Evolutionary conservation across 225 moss, liverwort and hornwort genomes (phyloP).

Genomic region (Anthoceros angustus): DNA sequence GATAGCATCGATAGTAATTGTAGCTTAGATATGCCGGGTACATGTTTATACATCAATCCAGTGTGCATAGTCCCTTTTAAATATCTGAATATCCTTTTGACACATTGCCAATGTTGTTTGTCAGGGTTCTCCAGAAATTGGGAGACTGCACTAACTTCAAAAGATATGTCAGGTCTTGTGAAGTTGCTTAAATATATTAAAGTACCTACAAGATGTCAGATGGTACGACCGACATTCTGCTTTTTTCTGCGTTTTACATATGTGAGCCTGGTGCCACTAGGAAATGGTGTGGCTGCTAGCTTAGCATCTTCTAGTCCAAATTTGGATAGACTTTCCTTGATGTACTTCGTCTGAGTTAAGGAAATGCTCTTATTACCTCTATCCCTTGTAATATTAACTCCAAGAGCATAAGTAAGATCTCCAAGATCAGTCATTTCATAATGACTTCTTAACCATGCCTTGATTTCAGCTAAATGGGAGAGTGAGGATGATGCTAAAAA

Average conservation of each 20-base stretch:
- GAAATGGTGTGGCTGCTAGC: neutral
- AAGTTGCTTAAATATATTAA: neutral
- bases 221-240: neutral
- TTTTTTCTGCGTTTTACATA: neutral
- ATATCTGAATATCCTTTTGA: too few relatives aligned
- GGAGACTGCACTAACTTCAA: too few relatives aligned
- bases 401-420: neutral
- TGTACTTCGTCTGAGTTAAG: neutral
- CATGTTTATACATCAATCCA: too few relatives aligned
- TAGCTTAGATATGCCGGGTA: too few relatives aligned
- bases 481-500: neutral
- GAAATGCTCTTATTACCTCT: neutral
- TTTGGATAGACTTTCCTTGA: neutral
- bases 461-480: neutral
- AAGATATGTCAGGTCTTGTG: neutral
- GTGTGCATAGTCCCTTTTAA: too few relatives aligned
- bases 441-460: neutral
- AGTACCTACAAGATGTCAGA: neutral
- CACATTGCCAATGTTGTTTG: too few relatives aligned
- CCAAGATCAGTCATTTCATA: neutral
- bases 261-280: neutral
- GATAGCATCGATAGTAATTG: too few relatives aligned
- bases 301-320: neutral
- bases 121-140: too few relatives aligned
- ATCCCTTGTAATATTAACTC: neutral